Conservation (phyloP, 148 eudicot genomes). For the Fagopyrum homotropicum region DNA sequence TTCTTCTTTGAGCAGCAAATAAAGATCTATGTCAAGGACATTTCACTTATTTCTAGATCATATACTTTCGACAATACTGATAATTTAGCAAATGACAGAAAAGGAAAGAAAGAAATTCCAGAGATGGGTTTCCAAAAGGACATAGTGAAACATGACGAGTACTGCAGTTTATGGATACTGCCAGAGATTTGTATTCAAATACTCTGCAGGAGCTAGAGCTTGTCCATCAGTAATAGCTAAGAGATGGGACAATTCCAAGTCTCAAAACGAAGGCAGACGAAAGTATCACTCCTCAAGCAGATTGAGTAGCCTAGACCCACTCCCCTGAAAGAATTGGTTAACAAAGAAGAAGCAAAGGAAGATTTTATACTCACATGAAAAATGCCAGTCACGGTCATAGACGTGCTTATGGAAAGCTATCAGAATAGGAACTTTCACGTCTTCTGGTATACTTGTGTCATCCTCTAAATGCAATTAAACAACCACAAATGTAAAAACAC, state of each 20-base stretch:
- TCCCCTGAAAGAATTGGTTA: neutral
- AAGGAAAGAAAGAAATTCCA: neutral
- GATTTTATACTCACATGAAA: constrained; percentile 61
- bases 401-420: constrained; percentile 74
- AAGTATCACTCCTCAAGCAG: neutral
- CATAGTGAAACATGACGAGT: neutral
- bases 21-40: constrained; percentile 15
- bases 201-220: too few species aligned
- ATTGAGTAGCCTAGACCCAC: too few species aligned
- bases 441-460: constrained; percentile 76
- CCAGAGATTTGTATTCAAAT: neutral
- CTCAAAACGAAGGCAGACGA: neutral
- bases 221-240: neutral
- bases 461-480: constrained; percentile 50
- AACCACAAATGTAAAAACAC: neutral
- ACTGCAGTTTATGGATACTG: neutral
- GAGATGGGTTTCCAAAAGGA: neutral
- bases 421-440: constrained; percentile 83
- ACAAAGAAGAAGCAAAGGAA: neutral
- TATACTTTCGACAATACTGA: neutral
- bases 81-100: neutral
- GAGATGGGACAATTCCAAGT: neutral
- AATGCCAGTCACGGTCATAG: constrained; percentile 80
- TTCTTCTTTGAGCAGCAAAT: neutral
- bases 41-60: neutral